These are phyloP conservation scores for Zygosaccharomyces kombuchaensis DNA, from an alignment of 805 yeast genomes.

Conservation along the genomic window DNA sequence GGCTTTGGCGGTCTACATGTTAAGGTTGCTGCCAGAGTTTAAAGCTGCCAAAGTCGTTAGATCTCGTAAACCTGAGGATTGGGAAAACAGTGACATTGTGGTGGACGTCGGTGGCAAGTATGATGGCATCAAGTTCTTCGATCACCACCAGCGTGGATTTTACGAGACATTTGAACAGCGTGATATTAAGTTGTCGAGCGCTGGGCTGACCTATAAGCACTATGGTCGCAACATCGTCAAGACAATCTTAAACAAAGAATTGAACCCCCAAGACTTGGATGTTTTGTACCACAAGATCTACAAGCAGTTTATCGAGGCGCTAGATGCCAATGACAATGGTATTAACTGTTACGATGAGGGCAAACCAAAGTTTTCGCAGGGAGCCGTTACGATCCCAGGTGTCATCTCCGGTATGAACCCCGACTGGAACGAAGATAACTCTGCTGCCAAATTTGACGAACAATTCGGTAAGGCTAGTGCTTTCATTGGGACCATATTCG, in stretches of 20 bases:
- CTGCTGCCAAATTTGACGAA: constrained; percentile 61
- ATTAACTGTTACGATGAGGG: constrained; percentile 59
- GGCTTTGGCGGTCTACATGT: constrained; percentile 85
- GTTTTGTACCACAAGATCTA: constrained; percentile 73
- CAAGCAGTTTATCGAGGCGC: constrained; percentile 79
- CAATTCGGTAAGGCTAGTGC: constrained; percentile 67
- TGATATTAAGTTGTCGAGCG: constrained; percentile 81
- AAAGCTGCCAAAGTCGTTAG: constrained; percentile 66
- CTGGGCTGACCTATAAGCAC: constrained; percentile 89
- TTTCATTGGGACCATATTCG: constrained; percentile 80
- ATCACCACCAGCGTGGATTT: constrained; percentile 95
- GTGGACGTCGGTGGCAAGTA: constrained; percentile 94
- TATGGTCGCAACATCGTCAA: constrained; percentile 67
- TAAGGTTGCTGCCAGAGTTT: constrained; percentile 66
- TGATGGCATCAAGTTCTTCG: constrained; percentile 71
- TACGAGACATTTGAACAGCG: constrained; percentile 61
- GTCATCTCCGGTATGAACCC: constrained; percentile 81
- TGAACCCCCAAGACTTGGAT: constrained; percentile 43
- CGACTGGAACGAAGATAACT: constrained; percentile 67
- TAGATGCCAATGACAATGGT: constrained; percentile 97
- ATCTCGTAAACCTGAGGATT: constrained; percentile 74
- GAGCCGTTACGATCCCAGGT: constrained; percentile 71
- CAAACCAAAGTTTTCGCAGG: constrained; percentile 63
- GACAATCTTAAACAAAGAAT: constrained; percentile 39
- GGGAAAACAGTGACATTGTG: constrained; percentile 87